Evolutionary conservation across 768 basidiomycete species (phyloP), one percentile per base, ranked within the genome.

Genomic region (Psilocybe sp.): DNA sequence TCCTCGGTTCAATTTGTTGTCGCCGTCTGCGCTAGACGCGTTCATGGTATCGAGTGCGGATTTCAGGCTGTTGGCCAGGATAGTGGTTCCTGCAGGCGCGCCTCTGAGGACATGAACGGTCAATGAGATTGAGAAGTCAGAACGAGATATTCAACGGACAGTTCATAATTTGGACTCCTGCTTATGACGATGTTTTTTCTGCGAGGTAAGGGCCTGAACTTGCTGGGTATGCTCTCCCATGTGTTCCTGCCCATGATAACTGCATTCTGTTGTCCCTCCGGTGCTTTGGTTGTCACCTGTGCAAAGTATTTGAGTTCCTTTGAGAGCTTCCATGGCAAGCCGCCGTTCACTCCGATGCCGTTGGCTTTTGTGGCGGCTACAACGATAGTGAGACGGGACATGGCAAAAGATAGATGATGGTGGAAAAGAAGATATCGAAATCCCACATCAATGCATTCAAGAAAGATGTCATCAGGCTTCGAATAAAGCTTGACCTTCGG

Each of bases 181-280:
- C 82, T 86, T 51, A 95, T 69, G 49, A 99, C 83, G 19, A 95
- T 64, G 62, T 98, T 99, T 47, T 78, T 48, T 44, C 97, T 77
- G 39, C 77, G 79, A 37, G 78, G 73, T 15, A 99, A 76, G 4
- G 97, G 97, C 54, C 89, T 77, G 69, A 87, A 89, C 64, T 84
- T 89, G 15, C 62, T 55, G 7, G 97, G 96, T 47, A 99, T 98
- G 64, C 91, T 91, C 70, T 98, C 93, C 97, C 97, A 99, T 12
- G 94, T 96, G 61, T 90, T 93, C 49, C 96, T 79, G 11, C 97
- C 97, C 96, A 99, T 98, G 48, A 98, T 72, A 15, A 98, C 86
- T 1, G 80, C 82, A 68, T 98, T 98, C 50, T 64, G 70, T 40
- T 60, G 64, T 5, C 73, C 77, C 34, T 75, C 68, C 5, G 84